Evolutionary conservation across 2,329 filamentous ascomycete species (phyloP), one percentile per base, ranked within the genome.

Genomic region (Monosporascus sp.): DNA sequence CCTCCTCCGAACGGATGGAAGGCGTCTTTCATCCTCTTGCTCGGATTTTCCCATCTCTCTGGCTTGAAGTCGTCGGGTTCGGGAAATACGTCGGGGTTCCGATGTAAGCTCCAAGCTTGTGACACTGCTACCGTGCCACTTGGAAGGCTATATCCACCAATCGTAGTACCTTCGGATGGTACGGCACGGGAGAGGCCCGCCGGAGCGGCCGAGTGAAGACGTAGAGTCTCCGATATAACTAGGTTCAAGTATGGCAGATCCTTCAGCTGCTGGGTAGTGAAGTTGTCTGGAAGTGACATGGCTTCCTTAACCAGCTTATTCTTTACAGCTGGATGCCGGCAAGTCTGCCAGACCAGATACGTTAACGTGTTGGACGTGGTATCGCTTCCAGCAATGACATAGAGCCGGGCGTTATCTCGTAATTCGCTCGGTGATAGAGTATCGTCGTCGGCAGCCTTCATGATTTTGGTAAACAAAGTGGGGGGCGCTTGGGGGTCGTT

Each of bases 1-100:
- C 79, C 80, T 17, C 73, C 76, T 1, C 80, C 79, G 58, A 82
- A 83, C 1, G 79, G 73, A 54, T 78, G 69, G 52, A 74, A 80
- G 0, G 75, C 73, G 11, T 74, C 71, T 53, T 76, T 80, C 71
- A 76, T 76, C 19, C 59, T 66, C 45, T 59, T 61, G 3, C 61
- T 65, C 31, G 64, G 60, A 5, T 54, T 59, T 46, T 57, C 62
- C 75, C 76, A 78, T 37, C 76, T 62, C 14, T 65, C 63, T 1
- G 73, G 73, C 38, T 73, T 56, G 49, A 57, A 67, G 17, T 52
- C 56, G 7, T 72, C 62, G 0, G 77, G 76, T 0, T 76, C 64
- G 0, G 66, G 61, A 49, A 75, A 81, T 0, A 77, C 64, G 0
- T 56, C 53, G 0, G 67, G 60, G 49, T 76, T 68, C 6, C 76